phyloP scores from a whole-genome alignment of 306 rosid species.

The Acacia melanoxylon region DNA sequence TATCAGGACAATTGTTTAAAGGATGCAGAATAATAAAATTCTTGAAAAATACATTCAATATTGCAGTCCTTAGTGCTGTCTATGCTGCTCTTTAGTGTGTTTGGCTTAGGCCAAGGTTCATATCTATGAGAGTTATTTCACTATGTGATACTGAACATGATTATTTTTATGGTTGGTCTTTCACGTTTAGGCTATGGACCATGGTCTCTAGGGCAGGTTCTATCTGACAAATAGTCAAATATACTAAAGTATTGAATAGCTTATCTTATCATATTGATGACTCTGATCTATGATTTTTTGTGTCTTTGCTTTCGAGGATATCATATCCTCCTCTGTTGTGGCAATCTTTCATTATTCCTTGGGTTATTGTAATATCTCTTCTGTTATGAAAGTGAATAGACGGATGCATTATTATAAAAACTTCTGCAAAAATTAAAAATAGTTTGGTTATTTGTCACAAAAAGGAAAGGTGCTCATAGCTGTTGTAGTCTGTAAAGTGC shows the following conservation, averaged over 20 bases:
- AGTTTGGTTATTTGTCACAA: background rate
- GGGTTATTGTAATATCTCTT: background rate
- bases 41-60: background rate
- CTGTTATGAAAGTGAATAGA: background rate
- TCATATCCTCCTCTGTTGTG: background rate
- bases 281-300: background rate
- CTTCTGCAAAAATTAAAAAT: background rate
- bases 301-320: background rate
- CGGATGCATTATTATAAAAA: background rate
- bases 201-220: background rate
- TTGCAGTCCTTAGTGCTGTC: background rate
- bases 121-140: background rate
- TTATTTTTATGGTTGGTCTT: background rate
- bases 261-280: background rate
- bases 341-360: background rate
- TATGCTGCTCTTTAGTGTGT: background rate
- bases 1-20: background rate
- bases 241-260: background rate
- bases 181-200: background rate
- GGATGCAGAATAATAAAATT: background rate
- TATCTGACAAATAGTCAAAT: background rate
- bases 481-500: background rate
- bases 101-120: background rate
- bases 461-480: slow-evolving; percentile 11
- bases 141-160: background rate